Percentiles rank a stretch among this genome's conserved stretches.
phyloP scores from a whole-genome alignment of 2,329 filamentous ascomycete genomes.

The Xylaria sp. region DNA sequence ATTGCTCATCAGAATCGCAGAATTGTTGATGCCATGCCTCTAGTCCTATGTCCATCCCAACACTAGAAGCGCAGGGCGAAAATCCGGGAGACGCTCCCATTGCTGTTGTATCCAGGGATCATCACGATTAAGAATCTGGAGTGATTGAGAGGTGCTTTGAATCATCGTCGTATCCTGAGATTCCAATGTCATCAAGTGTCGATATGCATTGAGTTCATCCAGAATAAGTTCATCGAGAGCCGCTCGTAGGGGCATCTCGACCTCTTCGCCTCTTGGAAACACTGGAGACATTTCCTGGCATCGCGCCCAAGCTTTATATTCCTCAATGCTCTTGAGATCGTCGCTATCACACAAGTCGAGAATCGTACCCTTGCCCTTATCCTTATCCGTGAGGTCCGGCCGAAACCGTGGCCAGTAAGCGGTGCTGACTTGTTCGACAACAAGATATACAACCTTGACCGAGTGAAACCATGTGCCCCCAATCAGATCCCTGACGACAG shows the following conservation, averaged over 20 bases:
- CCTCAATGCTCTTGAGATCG: slow-evolving; percentile 41
- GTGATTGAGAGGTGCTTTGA: slow-evolving; percentile 14
- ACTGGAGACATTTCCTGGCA: slow-evolving; percentile 46
- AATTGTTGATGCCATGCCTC: background rate
- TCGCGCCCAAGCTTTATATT: slow-evolving; percentile 44
- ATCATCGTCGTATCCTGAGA: background rate
- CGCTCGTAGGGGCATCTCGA: slow-evolving; percentile 40
- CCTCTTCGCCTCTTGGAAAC: slow-evolving; percentile 43
- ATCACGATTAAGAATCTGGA: slow-evolving; percentile 28
- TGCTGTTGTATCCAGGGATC: slow-evolving; percentile 44
- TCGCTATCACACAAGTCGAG: slow-evolving; percentile 43
- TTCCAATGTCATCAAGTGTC: slow-evolving; percentile 30
- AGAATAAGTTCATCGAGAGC: slow-evolving; percentile 41
- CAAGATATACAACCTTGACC: slow-evolving; percentile 44
- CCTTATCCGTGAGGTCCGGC: slow-evolving; percentile 43
- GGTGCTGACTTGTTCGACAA: slow-evolving; percentile 45
- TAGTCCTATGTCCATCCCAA: slow-evolving; percentile 42
- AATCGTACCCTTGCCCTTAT: slow-evolving; percentile 46
- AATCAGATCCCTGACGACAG: slow-evolving; percentile 41
- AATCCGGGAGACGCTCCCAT: slow-evolving; percentile 43
- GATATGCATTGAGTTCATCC: slow-evolving; percentile 38
- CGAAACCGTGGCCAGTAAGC: slow-evolving; percentile 46
- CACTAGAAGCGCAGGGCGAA: slow-evolving; percentile 43
- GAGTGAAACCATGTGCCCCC: slow-evolving; percentile 39
- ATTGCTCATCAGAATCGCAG: background rate